phyloP scores from a whole-genome alignment of 257 asterid genomes.

The Rauvolfia tetraphylla region DNA sequence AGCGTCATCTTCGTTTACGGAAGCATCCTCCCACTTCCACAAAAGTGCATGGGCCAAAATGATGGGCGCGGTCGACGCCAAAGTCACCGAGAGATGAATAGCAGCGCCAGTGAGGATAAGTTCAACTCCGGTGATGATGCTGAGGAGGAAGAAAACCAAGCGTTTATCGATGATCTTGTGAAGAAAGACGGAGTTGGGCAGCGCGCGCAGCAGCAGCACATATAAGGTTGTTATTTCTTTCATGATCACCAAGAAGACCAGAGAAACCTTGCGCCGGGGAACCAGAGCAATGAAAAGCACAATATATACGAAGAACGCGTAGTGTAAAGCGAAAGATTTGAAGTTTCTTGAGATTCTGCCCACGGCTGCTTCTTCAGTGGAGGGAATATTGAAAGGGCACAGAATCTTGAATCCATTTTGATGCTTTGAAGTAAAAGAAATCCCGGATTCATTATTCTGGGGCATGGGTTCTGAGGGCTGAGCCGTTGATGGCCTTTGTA shows the following conservation, averaged over 20 bases:
- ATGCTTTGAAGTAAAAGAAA: conserved; percentile 16
- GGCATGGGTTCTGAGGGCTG: conserved; percentile 22
- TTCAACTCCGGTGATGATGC: conserved; percentile 20
- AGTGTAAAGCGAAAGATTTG: conserved; percentile 32
- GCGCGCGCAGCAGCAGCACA: conserved; percentile 38
- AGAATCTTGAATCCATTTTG: conserved; percentile 19
- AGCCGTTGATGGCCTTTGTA: conserved; percentile 41
- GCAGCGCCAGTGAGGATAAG: conserved; percentile 46
- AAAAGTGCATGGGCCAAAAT: conserved; percentile 44
- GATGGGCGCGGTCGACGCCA: conserved; percentile 46
- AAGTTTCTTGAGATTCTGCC: conserved; percentile 45
- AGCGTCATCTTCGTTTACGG: conserved; percentile 8
- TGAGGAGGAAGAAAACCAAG: conserved; percentile 35
- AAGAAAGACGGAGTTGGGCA: conserved; percentile 38
- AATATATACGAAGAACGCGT: conserved; percentile 49
- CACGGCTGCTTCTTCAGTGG: conserved; percentile 56
- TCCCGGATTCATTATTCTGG: conserved; percentile 18
- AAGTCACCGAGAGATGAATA: conserved; percentile 46
- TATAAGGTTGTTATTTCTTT: conserved; percentile 51
- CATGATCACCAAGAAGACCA: conserved; percentile 42
- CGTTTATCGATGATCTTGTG: conserved; percentile 37
- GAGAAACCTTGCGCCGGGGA: conserved; percentile 55
- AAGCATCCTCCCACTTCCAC: conserved; percentile 33
- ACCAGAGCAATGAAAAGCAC: conserved; percentile 59
- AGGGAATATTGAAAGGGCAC: conserved; percentile 56